Evolutionary conservation across 768 basidiomycete genomes (phyloP), one percentile per base, ranked within the genome.

Genomic region (Lactarius hengduanensis): DNA sequence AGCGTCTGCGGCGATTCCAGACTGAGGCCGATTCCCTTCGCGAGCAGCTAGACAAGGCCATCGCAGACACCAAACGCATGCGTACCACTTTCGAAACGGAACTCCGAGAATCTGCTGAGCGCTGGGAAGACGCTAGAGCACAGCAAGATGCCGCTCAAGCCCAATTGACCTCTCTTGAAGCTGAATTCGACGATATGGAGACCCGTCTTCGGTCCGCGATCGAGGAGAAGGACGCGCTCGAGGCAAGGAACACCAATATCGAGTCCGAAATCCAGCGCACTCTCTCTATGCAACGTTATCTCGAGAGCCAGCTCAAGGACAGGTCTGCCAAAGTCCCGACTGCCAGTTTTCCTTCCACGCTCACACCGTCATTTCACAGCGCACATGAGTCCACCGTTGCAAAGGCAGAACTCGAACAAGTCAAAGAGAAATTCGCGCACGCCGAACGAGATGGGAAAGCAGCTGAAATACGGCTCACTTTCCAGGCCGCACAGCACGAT

Each of bases 191-290:
- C 50, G 75, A 81, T 58, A 72, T 78, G 32, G 76, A 79, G 56
- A 64, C 64, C 1, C 77, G 79, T 16, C 66, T 80, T 30, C 74
- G 78, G 40, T 55, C 72, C 4, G 62, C 81, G 22, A 81, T 83
- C 66, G 78, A 81, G 55, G 87, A 90, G 76, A 86, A 81, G 68
- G 75, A 73, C 0, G 60, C 73, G 11, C 74, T 88, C 18, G 85
- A 90, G 66, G 79, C 80, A 57, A 79, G 86, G 69, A 80, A 81
- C 56, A 90, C 88, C 0, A 76, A 77, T 16, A 76, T 90, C 32
- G 83, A 84, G 66, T 87, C 89, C 2, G 88, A 91, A 71, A 74
- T 84, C 15, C 88, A 91, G 74, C 84, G 86, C 43, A 81, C 80
- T 10, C 77, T 83, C 56, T 90, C 90, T 7, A 75, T 89, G 63